Base-by-base conservation (phyloP, 2,329 filamentous ascomycete species). In the Penicillium sp. region DNA sequence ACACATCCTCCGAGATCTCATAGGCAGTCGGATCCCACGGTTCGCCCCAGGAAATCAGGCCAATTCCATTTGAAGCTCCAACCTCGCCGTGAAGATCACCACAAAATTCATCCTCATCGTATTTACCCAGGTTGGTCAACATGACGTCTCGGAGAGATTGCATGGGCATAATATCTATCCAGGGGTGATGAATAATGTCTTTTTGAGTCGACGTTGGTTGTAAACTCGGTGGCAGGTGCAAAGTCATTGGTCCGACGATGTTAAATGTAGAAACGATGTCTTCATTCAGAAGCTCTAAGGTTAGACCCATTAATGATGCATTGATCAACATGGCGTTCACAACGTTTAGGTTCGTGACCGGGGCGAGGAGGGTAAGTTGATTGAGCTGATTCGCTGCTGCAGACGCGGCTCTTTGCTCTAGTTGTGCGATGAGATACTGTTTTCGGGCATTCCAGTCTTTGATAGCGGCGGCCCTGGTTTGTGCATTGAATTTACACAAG, bases 151-250 rank as follows among this genome's bases (percentile, higher is more conserved):
- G 62, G 3, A 71, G 52, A 4, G 60, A 59, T 1, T 56, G 42
- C 0, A 70, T 49, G 2, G 68, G 68, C 18, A 70, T 56, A 4
- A 72, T 33, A 27, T 72, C 69, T 23, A 71, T 59, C 67, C 69
- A 71, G 2, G 67, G 66, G 23, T 68, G 65, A 40, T 72, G 69
- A 8, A 63, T 54, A 12, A 63, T 55, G 11, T 37, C 26, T 14
- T 37, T 60, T 26, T 64, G 62, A 11, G 51, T 40, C 11, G 50
- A 47, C 9, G 53, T 63, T 15, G 62, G 62, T 22, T 54, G 49
- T 4, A 64, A 18, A 53, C 58, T 60, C 15, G 62, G 55, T 31
- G 62, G 62, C 3, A 64, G 35, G 8, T 53, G 37, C 1, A 59
- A 12, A 1, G 55, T 52, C 6, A 54, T 41, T 5, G 53, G 59